These are phyloP conservation scores for Prototheca cutis DNA, from an alignment of 163 green algal genomes.

Conservation along the genomic window DNA sequence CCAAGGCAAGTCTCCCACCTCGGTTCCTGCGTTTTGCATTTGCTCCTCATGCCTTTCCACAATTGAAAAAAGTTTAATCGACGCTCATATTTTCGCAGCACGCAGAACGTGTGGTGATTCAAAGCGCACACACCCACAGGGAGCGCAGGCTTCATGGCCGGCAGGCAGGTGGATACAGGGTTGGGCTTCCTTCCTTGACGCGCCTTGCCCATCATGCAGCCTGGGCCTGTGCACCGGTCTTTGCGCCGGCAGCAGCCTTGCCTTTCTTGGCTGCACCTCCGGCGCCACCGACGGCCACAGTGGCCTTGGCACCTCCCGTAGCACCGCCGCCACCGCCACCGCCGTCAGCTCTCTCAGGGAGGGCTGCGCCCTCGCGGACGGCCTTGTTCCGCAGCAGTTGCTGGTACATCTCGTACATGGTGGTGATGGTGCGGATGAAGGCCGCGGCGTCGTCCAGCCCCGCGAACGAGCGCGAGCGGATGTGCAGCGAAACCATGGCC, in stretches of 20 bases:
- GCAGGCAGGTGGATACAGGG: no score
- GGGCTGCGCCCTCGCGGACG: background rate
- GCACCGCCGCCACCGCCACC: background rate
- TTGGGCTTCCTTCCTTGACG: background rate
- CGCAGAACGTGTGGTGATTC: no score
- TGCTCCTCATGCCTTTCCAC: no score
- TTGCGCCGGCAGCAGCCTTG: background rate
- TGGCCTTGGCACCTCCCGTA: background rate
- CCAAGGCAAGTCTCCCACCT: no score
- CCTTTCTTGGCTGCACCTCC: background rate
- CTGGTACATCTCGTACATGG: slow-evolving; percentile 38
- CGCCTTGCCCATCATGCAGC: no score
- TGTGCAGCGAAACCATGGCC: slow-evolving; percentile 27
- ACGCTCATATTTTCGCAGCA: no score
- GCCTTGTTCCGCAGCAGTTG: slow-evolving; percentile 1
- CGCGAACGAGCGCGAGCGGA: slow-evolving; percentile 26
- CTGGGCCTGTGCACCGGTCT: background rate
- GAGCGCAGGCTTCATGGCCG: no score
- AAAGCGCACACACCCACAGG: no score
- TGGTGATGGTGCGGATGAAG: slow-evolving; percentile 22
- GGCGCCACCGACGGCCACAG: background rate
- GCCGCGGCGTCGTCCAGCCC: slow-evolving; percentile 23
- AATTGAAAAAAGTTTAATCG: no score
- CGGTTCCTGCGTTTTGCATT: no score
- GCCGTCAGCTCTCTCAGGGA: background rate